Evolutionary conservation across 208 protist genomes (phyloP).

Genomic region (Trypanosoma boissoni): DNA sequence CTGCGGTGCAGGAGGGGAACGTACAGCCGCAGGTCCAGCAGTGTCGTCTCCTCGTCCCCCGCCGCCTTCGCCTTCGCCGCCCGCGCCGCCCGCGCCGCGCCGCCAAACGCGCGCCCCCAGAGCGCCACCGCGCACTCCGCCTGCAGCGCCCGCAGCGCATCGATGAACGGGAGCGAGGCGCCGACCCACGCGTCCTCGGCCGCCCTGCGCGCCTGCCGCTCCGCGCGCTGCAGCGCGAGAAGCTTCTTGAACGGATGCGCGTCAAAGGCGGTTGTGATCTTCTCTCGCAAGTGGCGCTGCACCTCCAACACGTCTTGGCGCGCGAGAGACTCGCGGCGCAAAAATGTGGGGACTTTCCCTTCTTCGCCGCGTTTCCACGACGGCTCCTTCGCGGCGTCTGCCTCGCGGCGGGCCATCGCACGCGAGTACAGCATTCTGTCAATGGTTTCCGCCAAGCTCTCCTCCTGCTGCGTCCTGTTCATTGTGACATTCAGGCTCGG

Average conservation of each 20-base stretch:
- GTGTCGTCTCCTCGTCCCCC: slow-evolving; percentile 1
- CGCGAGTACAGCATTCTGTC: slow-evolving; percentile 22
- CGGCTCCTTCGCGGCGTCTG: slow-evolving; percentile 9
- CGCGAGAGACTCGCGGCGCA: slow-evolving; percentile 33
- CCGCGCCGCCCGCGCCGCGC: no score
- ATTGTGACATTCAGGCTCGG: slow-evolving; percentile 8
- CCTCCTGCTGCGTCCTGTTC: neutral
- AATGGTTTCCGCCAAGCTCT: slow-evolving; percentile 18
- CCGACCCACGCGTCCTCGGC: slow-evolving; percentile 29
- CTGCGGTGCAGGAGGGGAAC: slow-evolving; percentile 62
- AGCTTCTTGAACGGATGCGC: slow-evolving; percentile 14
- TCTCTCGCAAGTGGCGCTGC: slow-evolving; percentile 14
- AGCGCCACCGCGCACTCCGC: slow-evolving; percentile 27
- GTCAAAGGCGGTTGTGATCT: slow-evolving; percentile 4
- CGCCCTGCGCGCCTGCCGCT: slow-evolving; percentile 7
- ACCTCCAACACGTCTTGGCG: slow-evolving; percentile 46
- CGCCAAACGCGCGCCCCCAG: slow-evolving; percentile 20
- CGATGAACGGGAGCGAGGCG: slow-evolving; percentile 42
- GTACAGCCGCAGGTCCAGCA: slow-evolving; percentile 37
- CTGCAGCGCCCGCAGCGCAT: slow-evolving; percentile 11
- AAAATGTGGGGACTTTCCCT: slow-evolving; percentile 21
- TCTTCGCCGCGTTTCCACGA: slow-evolving; percentile 12
- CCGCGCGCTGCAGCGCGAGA: slow-evolving; percentile 26
- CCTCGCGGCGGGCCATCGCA: slow-evolving; percentile 25
- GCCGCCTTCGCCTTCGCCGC: neutral